A percentile compares a stretch with the other conserved stretches of the same genome.
Conservation (phyloP, 371 early-diverging fungal genomes). For the Mucor racemosus region DNA sequence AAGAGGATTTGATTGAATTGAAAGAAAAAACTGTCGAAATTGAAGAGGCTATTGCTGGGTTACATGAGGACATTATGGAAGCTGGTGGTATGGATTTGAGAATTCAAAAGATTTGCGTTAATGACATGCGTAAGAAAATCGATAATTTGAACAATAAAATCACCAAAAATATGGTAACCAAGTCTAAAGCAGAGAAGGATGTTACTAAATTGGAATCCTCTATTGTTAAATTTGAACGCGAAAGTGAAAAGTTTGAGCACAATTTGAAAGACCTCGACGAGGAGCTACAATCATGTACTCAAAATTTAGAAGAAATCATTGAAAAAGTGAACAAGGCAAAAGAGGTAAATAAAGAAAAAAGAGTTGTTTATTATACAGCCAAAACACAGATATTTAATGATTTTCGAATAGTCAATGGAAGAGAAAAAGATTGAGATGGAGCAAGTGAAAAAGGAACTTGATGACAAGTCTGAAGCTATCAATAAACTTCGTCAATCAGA, state of each 20-base stretch:
- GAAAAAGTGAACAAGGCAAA: slow-evolving; percentile 51
- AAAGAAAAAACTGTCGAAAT: slow-evolving; percentile 52
- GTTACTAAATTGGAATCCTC: slow-evolving; percentile 66
- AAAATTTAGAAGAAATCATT: slow-evolving; percentile 56
- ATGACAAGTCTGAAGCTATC: slow-evolving; percentile 65
- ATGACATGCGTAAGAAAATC: slow-evolving; percentile 81
- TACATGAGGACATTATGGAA: slow-evolving; percentile 90
- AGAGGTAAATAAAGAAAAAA: slow-evolving; percentile 25
- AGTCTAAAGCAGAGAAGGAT: slow-evolving; percentile 78
- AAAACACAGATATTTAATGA: background rate
- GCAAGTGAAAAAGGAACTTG: slow-evolving; percentile 67
- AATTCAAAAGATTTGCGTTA: slow-evolving; percentile 85
- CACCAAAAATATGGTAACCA: slow-evolving; percentile 73
- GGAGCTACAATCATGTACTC: slow-evolving; percentile 55
- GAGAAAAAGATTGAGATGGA: slow-evolving; percentile 73
- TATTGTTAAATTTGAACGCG: slow-evolving; percentile 70
- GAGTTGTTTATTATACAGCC: background rate
- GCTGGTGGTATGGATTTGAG: slow-evolving; percentile 89
- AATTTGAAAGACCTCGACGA: slow-evolving; percentile 64
- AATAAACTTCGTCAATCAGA: slow-evolving; percentile 72
- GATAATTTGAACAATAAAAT: slow-evolving; percentile 61
- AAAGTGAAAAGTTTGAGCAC: slow-evolving; percentile 63
- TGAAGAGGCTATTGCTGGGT: slow-evolving; percentile 67
- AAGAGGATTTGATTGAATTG: slow-evolving; percentile 45
- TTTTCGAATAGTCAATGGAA: slow-evolving; percentile 56